phyloP scores from a whole-genome alignment of 805 yeast genomes.

The Zygosaccharomyces bailii region DNA sequence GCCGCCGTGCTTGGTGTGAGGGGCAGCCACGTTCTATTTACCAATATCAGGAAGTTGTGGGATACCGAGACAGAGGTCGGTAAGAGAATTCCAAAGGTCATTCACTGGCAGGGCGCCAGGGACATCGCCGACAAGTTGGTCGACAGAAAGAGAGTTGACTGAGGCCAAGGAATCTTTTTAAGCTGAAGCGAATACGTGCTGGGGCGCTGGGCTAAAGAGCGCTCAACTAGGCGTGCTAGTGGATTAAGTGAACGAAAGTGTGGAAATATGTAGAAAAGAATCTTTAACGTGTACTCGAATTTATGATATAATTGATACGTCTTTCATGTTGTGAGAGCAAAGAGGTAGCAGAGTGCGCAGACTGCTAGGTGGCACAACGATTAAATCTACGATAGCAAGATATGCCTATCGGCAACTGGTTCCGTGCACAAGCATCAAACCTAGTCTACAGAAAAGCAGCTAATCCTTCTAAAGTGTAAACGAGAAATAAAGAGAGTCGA shows the following conservation, averaged over 20 bases:
- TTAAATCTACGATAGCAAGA: too few species aligned
- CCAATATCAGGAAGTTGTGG: constrained; percentile 70
- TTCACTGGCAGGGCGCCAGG: constrained; percentile 77
- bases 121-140: constrained; percentile 82
- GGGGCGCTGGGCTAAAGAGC: background rate
- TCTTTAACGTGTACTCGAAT: background rate
- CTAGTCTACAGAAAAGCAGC: too few species aligned
- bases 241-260: background rate
- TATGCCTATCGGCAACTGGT: too few species aligned
- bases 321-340: background rate
- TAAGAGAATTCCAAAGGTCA: constrained; percentile 81
- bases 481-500: too few species aligned
- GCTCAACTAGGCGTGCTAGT: background rate
- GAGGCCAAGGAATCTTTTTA: too few species aligned
- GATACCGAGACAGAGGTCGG: constrained; percentile 81
- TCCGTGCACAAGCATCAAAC: too few species aligned
- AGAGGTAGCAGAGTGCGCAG: too few species aligned
- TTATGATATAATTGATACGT: background rate
- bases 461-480: too few species aligned
- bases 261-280: background rate
- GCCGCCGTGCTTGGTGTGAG: constrained; percentile 83
- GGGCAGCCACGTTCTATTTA: constrained; percentile 70
- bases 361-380: too few species aligned
- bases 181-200: background rate
- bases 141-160: constrained; percentile 51